Conservation (phyloP, 108 stramenopile species). For the Nannochloropsis oceanica region DNA sequence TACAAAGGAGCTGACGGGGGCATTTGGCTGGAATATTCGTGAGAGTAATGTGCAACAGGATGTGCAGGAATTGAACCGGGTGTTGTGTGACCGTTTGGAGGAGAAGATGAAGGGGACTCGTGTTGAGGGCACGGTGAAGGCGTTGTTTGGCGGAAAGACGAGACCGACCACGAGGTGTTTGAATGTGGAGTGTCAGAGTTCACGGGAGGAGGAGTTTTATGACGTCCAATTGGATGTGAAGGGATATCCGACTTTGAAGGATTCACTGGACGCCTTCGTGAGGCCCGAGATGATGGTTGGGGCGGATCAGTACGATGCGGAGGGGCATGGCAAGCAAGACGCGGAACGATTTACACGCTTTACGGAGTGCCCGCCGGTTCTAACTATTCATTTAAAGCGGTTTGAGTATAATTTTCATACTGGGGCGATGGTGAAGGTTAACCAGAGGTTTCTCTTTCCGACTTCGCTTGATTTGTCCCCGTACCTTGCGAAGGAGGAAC, state of each 20-base stretch:
- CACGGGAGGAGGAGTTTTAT: conserved; percentile 38
- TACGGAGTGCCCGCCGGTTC: conserved; percentile 19
- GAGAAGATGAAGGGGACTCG: conserved; percentile 41
- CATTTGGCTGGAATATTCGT: conserved; percentile 32
- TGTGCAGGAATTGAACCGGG: conserved; percentile 15
- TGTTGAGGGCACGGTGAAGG: conserved; percentile 23
- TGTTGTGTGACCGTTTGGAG: conserved; percentile 41
- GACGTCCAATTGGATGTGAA: conserved; percentile 42
- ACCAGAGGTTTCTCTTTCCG: conserved; percentile 26
- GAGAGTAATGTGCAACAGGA: conserved; percentile 34
- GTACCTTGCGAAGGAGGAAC: conserved; percentile 14
- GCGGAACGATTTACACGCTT: conserved; percentile 1
- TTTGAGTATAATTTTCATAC: conserved; percentile 32
- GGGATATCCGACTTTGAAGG: conserved; percentile 30
- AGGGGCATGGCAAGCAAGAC: conserved; percentile 20
- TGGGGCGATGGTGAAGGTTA: conserved; percentile 24
- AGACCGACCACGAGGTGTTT: conserved; percentile 30
- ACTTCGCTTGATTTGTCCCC: conserved; percentile 10
- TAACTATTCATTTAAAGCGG: conserved; percentile 33
- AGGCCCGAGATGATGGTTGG: conserved; percentile 34
- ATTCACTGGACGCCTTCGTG: conserved; percentile 31
- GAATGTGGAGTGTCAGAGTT: conserved; percentile 22
- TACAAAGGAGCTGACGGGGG: conserved; percentile 33
- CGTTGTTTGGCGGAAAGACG: conserved; percentile 32
- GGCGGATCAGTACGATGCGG: conserved; percentile 31